Evolutionary conservation across 2,329 filamentous ascomycete species (phyloP), one percentile per base, ranked within the genome.

Genomic region (Microdochium paspali): DNA sequence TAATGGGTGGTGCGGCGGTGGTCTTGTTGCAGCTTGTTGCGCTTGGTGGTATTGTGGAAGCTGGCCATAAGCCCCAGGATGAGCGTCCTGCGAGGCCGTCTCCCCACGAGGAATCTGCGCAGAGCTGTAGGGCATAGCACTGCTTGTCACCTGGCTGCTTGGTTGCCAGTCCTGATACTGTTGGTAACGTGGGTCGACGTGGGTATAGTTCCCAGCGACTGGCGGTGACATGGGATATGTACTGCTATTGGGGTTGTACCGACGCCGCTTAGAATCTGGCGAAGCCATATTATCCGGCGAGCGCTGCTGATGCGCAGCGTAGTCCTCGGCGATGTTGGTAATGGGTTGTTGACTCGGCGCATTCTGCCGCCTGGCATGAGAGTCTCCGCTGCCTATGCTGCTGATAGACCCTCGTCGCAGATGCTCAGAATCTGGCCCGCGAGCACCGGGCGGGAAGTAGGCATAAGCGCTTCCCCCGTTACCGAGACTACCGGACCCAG

Each of bases 301-400:
- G 18, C 10, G 35, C 18, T 40, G 35, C 35, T 40, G 35, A 20
- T 40, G 68, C 44, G 57, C 50, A 23, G 58, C 54, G 46, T 64
- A 65, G 31, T 65, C 60, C 42, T 66, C 64, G 6, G 61, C 60
- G 57, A 59, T 69, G 63, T 65, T 70, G 60, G 58, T 67, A 57
- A 53, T 61, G 62, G 64, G 46, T 53, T 53, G 40, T 68, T 69
- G 52, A 77, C 55, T 4, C 18, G 20, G 35, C 10, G 35, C 12
- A 20, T 40, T 77, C 56, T 77, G 77, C 31, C 83, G 77, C 21
- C 84, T 77, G 48, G 82, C 76, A 59, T 87, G 86, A 24, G 67
- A 63, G 46, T 85, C 82, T 10, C 73, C 70, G 3, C 74, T 72
- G 46, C 58, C 53, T 35, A 49, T 28, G 39, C 53, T 55, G 10